phyloP scores from a whole-genome alignment of 1,284 basidiomycete genomes.

The Hymenochaete sp. region DNA sequence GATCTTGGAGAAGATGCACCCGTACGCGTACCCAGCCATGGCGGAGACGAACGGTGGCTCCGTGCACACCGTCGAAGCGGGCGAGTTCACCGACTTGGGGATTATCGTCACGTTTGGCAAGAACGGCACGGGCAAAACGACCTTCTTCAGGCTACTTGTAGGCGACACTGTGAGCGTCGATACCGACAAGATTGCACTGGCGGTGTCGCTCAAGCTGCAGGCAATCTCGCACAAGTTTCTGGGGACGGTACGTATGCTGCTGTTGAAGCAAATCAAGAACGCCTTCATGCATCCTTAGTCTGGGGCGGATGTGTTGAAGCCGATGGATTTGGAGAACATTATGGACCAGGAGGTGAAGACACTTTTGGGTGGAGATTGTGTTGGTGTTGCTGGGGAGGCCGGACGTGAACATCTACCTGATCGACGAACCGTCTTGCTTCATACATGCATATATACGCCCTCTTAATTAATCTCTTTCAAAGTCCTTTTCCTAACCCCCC shows the following conservation, averaged over 20 bases:
- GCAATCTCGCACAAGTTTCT: conserved; percentile 94
- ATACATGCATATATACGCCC: conserved; percentile 19
- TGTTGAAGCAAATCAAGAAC: conserved; percentile 88
- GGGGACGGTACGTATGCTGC: conserved; percentile 85
- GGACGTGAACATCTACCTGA: conserved; percentile 76
- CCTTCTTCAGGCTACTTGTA: conserved; percentile 87
- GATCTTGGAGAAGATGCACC: conserved; percentile 72
- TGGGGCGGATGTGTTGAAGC: conserved; percentile 93
- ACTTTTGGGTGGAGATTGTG: conserved; percentile 88
- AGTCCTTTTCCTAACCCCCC: background rate
- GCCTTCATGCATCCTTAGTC: conserved; percentile 97
- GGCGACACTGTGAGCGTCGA: conserved; percentile 82
- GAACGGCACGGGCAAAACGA: conserved; percentile 97
- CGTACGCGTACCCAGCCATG: conserved; percentile 89
- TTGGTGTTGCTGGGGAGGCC: conserved; percentile 79
- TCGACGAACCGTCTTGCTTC: conserved; percentile 76
- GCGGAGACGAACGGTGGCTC: conserved; percentile 89
- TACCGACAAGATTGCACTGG: conserved; percentile 68
- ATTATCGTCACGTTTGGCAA: conserved; percentile 97
- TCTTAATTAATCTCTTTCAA: background rate
- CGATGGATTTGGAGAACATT: conserved; percentile 86
- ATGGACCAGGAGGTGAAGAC: conserved; percentile 97
- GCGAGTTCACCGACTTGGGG: conserved; percentile 90
- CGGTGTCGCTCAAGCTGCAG: conserved; percentile 93
- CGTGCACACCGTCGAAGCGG: conserved; percentile 84